Base-by-base conservation (phyloP, 2,329 filamentous ascomycete species). In the Ophiostoma sp. region DNA sequence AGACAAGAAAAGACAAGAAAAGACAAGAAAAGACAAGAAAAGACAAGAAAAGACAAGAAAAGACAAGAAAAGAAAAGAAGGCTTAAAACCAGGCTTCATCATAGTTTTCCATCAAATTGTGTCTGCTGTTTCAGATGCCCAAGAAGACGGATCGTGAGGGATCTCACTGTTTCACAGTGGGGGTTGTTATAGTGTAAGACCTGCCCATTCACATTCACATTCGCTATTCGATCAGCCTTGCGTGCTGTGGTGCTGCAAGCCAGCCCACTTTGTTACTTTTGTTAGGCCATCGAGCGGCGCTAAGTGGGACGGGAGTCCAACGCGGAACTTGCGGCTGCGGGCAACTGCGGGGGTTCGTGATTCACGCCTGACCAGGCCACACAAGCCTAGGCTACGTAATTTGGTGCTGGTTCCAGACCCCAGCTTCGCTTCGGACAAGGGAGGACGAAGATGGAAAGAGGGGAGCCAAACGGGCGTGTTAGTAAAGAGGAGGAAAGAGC, bases 251-350 rank as follows among this genome's bases (percentile, higher is more conserved):
- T 45, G 42, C 42, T 19, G 42, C 3, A 48, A 15, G 42, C 39
- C 39, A 68, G 42, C 39, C 63, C 63, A 68, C 63, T 52, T 33
- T 33, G 19, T n/a, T n/a, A n/a, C n/a, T n/a, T n/a, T n/a, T n/a
- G n/a, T n/a, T 9, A 55, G 50, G 7, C 11, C 17, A 33, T 48
- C 64, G 25, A 17, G 4, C 28, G 15, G 28, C 66, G 45, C 28
- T 39, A 69, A 52, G 42, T 36, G 42, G 66, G 31, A 39, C 66
- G 45, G 66, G 11, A 52, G 31, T 31, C 39, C 39, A 15, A 45
- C 25, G 31, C 50, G 68, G 68, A 69, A 42, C n/a, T 25, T 52
- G 68, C 31, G 68, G 48, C 8, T 48, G 64, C 45, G 66, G 52
- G 19, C 68, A 9, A 52, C 66, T 69, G 66, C 45, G 45, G 66